phyloP scores from a whole-genome alignment of 192 early-diverging fungal genomes.

The Podila clonocystis region DNA sequence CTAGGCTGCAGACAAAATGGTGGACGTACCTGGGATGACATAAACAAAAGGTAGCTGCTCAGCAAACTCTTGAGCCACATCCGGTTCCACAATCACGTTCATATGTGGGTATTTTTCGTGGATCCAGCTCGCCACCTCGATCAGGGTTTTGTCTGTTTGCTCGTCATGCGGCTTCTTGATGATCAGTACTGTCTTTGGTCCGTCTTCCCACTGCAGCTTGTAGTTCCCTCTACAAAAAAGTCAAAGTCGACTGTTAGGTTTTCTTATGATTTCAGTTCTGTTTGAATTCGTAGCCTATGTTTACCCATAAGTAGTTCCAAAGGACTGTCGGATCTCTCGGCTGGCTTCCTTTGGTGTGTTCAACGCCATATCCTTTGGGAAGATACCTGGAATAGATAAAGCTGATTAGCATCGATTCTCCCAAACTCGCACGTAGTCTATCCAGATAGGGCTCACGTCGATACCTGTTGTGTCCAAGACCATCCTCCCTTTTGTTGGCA shows the following conservation, averaged over 20 bases:
- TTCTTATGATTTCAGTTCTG: too few species aligned
- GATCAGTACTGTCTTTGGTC: slow-evolving; percentile 78
- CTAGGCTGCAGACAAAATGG: neutral
- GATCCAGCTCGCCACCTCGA: slow-evolving; percentile 79
- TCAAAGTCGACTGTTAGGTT: neutral
- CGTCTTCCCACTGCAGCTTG: slow-evolving; percentile 64
- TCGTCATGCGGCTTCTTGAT: slow-evolving; percentile 83
- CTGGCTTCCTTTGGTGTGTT: slow-evolving; percentile 26
- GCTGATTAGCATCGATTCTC: neutral
- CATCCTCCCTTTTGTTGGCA: slow-evolving; percentile 42
- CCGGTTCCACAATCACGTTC: slow-evolving; percentile 77
- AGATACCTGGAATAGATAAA: slow-evolving; percentile 14
- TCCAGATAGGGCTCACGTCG: too few species aligned
- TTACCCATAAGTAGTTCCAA: slow-evolving; percentile 64
- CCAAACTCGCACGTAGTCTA: neutral
- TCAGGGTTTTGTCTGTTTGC: slow-evolving; percentile 70
- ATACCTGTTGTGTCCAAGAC: slow-evolving; percentile 45
- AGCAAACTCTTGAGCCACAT: slow-evolving; percentile 65
- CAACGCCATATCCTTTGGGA: slow-evolving; percentile 36
- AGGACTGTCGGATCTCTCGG: slow-evolving; percentile 56
- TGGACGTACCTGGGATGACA: slow-evolving; percentile 58
- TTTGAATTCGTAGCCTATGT: too few species aligned
- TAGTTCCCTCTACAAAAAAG: slow-evolving; percentile 55
- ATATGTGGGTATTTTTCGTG: slow-evolving; percentile 66
- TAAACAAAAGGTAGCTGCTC: slow-evolving; percentile 62